A percentile compares a stretch with the other conserved stretches of the same genome.
phyloP scores from a whole-genome alignment of 2,329 filamentous ascomycete species.

The Ceratocystis cubensis region DNA sequence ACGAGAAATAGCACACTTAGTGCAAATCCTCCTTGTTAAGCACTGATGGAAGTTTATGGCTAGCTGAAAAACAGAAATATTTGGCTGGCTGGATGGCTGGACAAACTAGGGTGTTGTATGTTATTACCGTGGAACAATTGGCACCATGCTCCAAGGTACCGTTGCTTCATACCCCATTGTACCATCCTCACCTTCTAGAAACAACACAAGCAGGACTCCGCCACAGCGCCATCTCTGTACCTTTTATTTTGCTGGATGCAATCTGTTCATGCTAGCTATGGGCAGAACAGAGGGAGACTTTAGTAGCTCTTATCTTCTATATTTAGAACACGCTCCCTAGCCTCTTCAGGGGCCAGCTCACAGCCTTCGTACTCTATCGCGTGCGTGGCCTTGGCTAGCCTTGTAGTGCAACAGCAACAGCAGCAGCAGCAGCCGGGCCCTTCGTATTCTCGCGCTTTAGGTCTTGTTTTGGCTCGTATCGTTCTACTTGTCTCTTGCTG shows the following conservation, averaged over 20 bases:
- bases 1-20: too few species aligned
- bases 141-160: not conserved
- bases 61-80: not conserved
- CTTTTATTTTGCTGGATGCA: not conserved
- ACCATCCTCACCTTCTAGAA: not conserved
- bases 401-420: not conserved
- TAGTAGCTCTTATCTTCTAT: not conserved
- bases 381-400: not conserved
- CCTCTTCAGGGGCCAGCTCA: not conserved
- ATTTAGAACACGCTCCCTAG: not conserved
- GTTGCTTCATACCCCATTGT: not conserved
- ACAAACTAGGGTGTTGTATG: not conserved
- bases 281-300: not conserved
- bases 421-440: too few species aligned
- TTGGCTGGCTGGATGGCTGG: slow-evolving; percentile 6
- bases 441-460: too few species aligned
- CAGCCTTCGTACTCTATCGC: not conserved
- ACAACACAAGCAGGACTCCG: not conserved
- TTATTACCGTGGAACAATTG: not conserved
- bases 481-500: too few species aligned
- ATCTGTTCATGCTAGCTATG: not conserved
- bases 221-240: not conserved
- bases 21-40: too few species aligned
- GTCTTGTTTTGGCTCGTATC: too few species aligned
- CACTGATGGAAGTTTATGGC: too few species aligned